Conservation (phyloP, 2,329 filamentous ascomycete species). For the Exophiala sp. region DNA sequence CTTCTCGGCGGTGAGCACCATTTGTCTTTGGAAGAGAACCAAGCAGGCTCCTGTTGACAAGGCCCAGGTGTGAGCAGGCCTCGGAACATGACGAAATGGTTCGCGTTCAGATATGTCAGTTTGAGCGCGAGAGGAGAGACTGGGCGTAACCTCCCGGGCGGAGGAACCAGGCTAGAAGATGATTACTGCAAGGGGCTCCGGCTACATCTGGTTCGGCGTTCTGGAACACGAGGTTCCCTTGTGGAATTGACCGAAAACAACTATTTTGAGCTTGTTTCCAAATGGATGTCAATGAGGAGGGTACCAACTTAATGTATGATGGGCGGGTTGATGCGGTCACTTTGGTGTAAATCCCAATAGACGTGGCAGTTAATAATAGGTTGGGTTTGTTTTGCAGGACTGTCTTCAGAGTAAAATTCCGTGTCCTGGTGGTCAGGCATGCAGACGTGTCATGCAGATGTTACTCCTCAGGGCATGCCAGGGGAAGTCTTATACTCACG, state of each 20-base stretch:
- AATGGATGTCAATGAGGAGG: no score
- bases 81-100: background rate
- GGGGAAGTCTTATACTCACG: background rate
- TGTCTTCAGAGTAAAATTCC: background rate
- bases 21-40: constrained; percentile 61
- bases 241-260: no score
- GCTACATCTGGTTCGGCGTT: no score
- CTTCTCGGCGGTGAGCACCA: constrained; percentile 57
- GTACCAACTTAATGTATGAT: background rate
- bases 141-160: no score
- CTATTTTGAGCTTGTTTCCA: no score
- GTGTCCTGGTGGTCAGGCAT: background rate
- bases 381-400: background rate
- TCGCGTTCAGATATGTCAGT: background rate
- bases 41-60: constrained; percentile 49
- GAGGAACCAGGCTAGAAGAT: no score
- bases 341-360: background rate
- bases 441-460: background rate
- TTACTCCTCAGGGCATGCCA: background rate
- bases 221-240: no score
- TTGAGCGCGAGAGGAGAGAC: background rate
- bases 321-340: no score
- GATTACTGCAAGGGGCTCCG: background rate
- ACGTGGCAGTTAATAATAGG: constrained; percentile 16
- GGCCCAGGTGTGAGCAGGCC: constrained; percentile 41